These are phyloP conservation scores for Phytophthora pisi DNA, from an alignment of 352 stramenopile genomes.

Conservation along the genomic window DNA sequence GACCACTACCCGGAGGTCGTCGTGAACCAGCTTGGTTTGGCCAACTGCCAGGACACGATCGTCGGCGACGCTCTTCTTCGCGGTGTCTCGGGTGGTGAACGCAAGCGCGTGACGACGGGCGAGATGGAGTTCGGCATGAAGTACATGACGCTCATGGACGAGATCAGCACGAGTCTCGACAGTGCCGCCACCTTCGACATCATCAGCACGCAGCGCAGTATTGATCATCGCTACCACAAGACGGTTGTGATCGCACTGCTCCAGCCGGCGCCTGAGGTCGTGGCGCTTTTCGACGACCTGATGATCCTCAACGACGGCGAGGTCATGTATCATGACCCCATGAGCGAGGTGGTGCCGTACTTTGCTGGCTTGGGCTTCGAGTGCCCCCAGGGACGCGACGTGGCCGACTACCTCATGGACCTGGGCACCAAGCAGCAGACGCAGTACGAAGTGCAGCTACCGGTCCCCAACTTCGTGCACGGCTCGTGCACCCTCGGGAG, in stretches of 20 bases:
- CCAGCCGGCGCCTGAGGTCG: slow-evolving; percentile 63
- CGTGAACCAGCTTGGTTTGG: slow-evolving; percentile 56
- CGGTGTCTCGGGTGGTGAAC: slow-evolving; percentile 71
- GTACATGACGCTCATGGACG: slow-evolving; percentile 84
- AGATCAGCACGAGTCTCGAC: slow-evolving; percentile 93
- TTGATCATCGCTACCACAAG: slow-evolving; percentile 37
- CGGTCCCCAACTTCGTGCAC: background rate
- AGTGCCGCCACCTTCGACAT: slow-evolving; percentile 55
- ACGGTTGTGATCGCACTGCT: slow-evolving; percentile 77
- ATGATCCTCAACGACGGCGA: slow-evolving; percentile 48
- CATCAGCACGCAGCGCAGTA: slow-evolving; percentile 34
- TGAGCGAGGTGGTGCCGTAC: slow-evolving; percentile 29
- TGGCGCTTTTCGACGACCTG: slow-evolving; percentile 54
- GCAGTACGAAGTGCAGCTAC: slow-evolving; percentile 16
- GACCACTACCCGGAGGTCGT: slow-evolving; percentile 62
- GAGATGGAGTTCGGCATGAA: slow-evolving; percentile 80
- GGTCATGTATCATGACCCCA: slow-evolving; percentile 41
- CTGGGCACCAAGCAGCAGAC: slow-evolving; percentile 46
- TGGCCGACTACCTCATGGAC: slow-evolving; percentile 71
- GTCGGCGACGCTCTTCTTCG: slow-evolving; percentile 62
- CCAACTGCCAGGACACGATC: slow-evolving; percentile 61
- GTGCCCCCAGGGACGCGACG: slow-evolving; percentile 21
- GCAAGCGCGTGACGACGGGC: slow-evolving; percentile 55
- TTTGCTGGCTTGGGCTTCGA: slow-evolving; percentile 34
- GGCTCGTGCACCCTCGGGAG: slow-evolving; percentile 25